Evolutionary conservation across 2,329 filamentous ascomycete genomes (phyloP).

Genomic region (Colletotrichum ledebouriae): DNA sequence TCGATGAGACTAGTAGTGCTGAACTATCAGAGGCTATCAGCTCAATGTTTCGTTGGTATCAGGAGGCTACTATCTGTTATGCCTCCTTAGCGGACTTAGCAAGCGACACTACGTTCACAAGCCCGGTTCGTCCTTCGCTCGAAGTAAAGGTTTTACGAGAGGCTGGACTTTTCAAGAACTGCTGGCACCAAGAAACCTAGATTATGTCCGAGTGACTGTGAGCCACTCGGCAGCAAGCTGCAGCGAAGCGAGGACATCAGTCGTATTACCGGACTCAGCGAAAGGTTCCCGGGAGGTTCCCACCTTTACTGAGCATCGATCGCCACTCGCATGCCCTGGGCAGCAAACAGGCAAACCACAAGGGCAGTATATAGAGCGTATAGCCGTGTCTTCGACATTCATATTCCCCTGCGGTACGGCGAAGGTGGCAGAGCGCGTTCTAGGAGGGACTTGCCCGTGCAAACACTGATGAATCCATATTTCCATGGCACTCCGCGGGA

Average conservation of each 20-base stretch:
- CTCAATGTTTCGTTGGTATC: conserved; percentile 37
- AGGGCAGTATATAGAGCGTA: conserved; percentile 9
- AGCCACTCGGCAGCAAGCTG: not conserved
- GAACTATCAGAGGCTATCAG: conserved; percentile 37
- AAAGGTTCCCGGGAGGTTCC: not conserved
- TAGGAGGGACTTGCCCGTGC: not conserved
- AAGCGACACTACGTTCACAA: not conserved
- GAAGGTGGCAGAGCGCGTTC: no score
- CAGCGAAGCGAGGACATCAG: not conserved
- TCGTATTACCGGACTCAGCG: not conserved
- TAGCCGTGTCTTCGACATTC: not conserved
- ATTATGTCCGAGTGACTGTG: conserved; percentile 40
- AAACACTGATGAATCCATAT: conserved; percentile 3
- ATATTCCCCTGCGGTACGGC: no score
- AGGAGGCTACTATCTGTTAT: conserved; percentile 24
- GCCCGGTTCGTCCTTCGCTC: conserved; percentile 24
- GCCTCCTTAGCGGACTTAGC: conserved; percentile 31
- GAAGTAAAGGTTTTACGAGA: conserved; percentile 44
- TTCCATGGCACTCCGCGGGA: not conserved
- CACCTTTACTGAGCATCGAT: not conserved
- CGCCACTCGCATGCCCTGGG: conserved; percentile 20
- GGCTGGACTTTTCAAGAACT: conserved; percentile 47
- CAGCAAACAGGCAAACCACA: not conserved
- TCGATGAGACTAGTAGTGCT: conserved; percentile 37
- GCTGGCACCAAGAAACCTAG: conserved; percentile 43